These are phyloP conservation scores for Acacia pycnantha DNA, from an alignment of 331 rosid genomes.

Conservation along the genomic window DNA sequence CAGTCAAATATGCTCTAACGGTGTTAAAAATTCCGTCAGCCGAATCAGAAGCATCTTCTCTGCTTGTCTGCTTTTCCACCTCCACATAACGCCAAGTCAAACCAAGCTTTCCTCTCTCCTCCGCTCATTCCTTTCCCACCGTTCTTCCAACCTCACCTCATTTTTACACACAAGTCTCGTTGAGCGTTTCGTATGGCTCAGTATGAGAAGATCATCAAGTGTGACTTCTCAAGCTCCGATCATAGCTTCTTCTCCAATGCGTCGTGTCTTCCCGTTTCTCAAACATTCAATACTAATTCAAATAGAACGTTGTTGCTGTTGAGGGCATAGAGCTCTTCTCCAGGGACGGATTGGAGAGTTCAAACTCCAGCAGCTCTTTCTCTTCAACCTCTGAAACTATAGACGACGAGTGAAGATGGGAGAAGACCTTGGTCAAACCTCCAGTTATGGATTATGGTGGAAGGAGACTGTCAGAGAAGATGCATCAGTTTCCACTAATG, in stretches of 20 bases:
- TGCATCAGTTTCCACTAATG: no score
- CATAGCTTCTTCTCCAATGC: constrained; percentile 69
- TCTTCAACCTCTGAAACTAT: constrained; percentile 52
- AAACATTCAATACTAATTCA: constrained; percentile 49
- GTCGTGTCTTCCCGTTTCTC: constrained; percentile 44
- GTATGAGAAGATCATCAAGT: constrained; percentile 59
- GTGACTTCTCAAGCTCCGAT: constrained; percentile 59
- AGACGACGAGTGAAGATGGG: neutral
- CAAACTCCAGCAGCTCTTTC: constrained; percentile 56
- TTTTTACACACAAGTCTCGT: constrained; percentile 65
- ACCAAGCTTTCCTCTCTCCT: no score
- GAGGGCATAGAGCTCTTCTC: constrained; percentile 43
- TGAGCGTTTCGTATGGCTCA: constrained; percentile 69
- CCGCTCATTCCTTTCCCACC: no score
- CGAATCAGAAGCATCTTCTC: no score
- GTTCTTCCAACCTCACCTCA: neutral
- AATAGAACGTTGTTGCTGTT: constrained; percentile 50
- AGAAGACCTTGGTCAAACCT: no score
- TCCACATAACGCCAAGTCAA: no score
- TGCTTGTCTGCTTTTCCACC: no score
- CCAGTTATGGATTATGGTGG: no score
- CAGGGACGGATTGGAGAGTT: constrained; percentile 53
- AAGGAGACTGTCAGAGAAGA: no score
- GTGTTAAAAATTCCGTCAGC: no score
- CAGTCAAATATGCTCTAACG: no score